These are phyloP conservation scores for Chrysoporthe deuterocubensis DNA, from an alignment of 2,329 filamentous ascomycete genomes.

Conservation along the genomic window DNA sequence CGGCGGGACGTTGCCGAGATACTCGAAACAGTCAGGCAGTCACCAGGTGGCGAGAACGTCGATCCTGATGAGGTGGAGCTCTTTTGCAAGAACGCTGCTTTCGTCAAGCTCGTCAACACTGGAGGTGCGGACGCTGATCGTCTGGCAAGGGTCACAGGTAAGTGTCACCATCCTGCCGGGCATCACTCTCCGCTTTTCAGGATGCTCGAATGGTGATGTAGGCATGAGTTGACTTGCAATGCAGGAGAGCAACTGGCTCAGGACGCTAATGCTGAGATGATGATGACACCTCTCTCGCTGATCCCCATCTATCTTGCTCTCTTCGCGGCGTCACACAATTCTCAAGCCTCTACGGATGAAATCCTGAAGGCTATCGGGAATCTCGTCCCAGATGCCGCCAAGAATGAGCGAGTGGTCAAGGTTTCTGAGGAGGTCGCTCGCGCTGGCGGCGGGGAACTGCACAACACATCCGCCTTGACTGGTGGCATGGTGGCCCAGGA, in stretches of 20 bases:
- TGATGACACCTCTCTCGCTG: constrained; percentile 60
- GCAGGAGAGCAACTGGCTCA: constrained; percentile 59
- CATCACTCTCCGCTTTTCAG: background rate
- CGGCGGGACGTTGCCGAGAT: constrained; percentile 79
- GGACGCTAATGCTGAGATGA: constrained; percentile 55
- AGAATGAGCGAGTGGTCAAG: constrained; percentile 54
- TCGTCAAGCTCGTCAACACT: constrained; percentile 82
- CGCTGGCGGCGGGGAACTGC: constrained; percentile 81
- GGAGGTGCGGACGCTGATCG: constrained; percentile 47
- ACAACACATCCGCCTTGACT: constrained; percentile 86
- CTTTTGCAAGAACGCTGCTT: constrained; percentile 94
- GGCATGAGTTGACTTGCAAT: constrained; percentile 35
- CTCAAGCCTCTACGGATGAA: constrained; percentile 51
- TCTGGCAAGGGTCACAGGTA: constrained; percentile 60
- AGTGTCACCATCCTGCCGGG: constrained; percentile 35
- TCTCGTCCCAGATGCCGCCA: constrained; percentile 51
- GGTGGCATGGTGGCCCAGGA: constrained; percentile 97
- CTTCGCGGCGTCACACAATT: constrained; percentile 53
- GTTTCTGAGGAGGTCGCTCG: constrained; percentile 72
- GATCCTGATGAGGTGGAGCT: constrained; percentile 78
- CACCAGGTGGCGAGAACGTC: constrained; percentile 56
- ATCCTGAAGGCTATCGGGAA: constrained; percentile 54
- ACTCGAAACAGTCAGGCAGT: constrained; percentile 62
- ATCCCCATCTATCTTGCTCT: constrained; percentile 73
- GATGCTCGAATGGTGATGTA: background rate